Percentiles rank a stretch among this genome's conserved stretches.
Evolutionary conservation across 1,139 yeast genomes (phyloP).

Genomic region (Debaryomyces udenii): DNA sequence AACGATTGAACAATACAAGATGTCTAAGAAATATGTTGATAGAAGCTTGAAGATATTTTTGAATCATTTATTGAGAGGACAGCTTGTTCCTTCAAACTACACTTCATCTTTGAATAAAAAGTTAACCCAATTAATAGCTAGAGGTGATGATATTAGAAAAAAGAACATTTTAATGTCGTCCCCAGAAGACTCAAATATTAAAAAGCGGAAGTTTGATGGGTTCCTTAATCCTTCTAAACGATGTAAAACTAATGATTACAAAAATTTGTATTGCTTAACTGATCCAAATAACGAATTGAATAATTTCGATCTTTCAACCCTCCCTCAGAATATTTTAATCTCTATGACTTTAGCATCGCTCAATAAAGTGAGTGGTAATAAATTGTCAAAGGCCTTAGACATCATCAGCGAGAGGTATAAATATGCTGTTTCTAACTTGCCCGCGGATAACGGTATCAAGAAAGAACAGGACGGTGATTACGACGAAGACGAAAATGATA

Average conservation of each 20-base stretch:
- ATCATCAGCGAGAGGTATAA: conserved; percentile 65
- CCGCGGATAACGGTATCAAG: conserved; percentile 11
- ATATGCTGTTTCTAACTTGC: conserved; percentile 24
- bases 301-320: conserved; percentile 66
- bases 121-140: conserved; percentile 30
- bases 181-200: conserved; percentile 33
- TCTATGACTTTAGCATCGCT: conserved; percentile 70
- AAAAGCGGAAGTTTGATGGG: conserved; percentile 45
- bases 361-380: conserved; percentile 52
- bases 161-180: conserved; percentile 36
- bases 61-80: conserved; percentile 38
- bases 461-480: conserved; percentile 21
- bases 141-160: conserved; percentile 48
- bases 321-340: conserved; percentile 66
- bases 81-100: conserved; percentile 36
- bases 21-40: conserved; percentile 46
- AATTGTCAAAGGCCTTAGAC: conserved; percentile 67
- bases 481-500: conserved; percentile 42
- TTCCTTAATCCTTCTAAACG: conserved; percentile 34
- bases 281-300: conserved; percentile 61
- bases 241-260: conserved; percentile 37
- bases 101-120: conserved; percentile 35
- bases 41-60: conserved; percentile 41
- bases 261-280: conserved; percentile 60
- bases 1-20: conserved; percentile 44